These are phyloP conservation scores for Zygosaccharomyces pseudorouxii DNA, from an alignment of 805 yeast species.

Conservation along the genomic window DNA sequence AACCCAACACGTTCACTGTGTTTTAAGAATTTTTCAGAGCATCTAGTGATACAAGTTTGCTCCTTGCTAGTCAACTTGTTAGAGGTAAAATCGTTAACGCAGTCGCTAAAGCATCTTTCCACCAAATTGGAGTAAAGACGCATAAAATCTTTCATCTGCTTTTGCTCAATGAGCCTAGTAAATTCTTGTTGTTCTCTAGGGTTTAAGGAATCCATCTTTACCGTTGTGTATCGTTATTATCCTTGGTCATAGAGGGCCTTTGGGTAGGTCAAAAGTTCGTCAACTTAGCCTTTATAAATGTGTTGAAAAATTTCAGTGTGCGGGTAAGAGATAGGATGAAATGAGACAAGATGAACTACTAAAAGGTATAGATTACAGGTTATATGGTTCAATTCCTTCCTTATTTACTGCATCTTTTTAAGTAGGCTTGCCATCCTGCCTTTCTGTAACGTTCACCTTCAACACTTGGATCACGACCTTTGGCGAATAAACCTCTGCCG, in stretches of 20 bases:
- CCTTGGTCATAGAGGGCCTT: not conserved
- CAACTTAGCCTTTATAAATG: conserved; percentile 4
- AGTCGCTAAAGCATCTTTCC: conserved; percentile 94
- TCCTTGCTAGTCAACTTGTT: conserved; percentile 81
- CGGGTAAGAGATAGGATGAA: conserved; percentile 1
- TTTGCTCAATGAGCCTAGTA: conserved; percentile 90
- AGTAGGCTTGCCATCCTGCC: conserved; percentile 95
- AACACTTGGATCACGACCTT: conserved; percentile 83
- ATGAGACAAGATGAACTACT: not conserved
- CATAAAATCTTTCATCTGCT: conserved; percentile 99
- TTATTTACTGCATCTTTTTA: conserved; percentile 34
- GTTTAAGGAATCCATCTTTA: conserved; percentile 86
- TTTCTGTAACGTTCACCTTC: conserved; percentile 85
- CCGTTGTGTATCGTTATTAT: not conserved
- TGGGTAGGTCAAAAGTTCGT: not conserved
- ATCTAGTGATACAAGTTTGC: conserved; percentile 76
- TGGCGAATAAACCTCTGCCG: conserved; percentile 95
- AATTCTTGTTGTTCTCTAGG: conserved; percentile 95
- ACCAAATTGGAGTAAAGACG: conserved; percentile 90
- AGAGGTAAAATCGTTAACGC: conserved; percentile 98
- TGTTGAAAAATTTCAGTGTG: conserved; percentile 5
- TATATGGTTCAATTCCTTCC: not conserved
- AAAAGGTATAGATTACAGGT: not conserved
- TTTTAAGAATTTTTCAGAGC: conserved; percentile 96
- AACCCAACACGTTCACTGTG: conserved; percentile 98